A percentile compares a stretch with the other conserved stretches of the same genome.
Evolutionary conservation across 371 early-diverging fungal species (phyloP).

Genomic region (Conidiobolus incongruus): DNA sequence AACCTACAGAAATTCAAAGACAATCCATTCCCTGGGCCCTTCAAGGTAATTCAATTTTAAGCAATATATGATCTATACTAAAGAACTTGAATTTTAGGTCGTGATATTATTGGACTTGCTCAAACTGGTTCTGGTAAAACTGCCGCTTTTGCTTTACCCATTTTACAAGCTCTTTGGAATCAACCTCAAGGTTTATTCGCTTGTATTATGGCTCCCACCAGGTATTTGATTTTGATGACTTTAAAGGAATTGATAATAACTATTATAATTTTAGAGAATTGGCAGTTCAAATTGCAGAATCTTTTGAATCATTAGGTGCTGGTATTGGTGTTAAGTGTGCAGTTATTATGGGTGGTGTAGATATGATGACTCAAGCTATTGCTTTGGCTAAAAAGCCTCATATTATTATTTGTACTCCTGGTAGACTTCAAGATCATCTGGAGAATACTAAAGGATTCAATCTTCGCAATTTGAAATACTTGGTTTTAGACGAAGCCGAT

Average conservation of each 20-base stretch:
- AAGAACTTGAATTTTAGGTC: conserved; percentile 12
- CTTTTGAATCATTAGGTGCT: conserved; percentile 78
- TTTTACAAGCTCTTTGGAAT: conserved; percentile 77
- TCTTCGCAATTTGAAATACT: conserved; percentile 60
- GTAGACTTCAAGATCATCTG: conserved; percentile 89
- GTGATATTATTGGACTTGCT: conserved; percentile 90
- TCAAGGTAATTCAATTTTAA: conserved; percentile 16
- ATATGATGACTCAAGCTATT: conserved; percentile 85
- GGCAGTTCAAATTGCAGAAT: conserved; percentile 86
- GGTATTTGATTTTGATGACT: conserved; percentile 15
- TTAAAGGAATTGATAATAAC: background rate
- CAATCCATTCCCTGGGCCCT: conserved; percentile 78
- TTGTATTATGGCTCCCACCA: conserved; percentile 93
- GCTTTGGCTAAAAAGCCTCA: conserved; percentile 91
- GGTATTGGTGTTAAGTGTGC: conserved; percentile 81
- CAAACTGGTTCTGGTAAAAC: no score
- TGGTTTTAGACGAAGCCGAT: conserved; percentile 97
- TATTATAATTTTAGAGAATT: conserved; percentile 42
- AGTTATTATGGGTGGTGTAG: conserved; percentile 95
- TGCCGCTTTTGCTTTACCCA: conserved; percentile 94
- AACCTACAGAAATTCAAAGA: conserved; percentile 84
- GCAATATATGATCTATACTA: background rate
- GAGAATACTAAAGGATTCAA: conserved; percentile 95
- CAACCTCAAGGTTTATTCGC: conserved; percentile 79
- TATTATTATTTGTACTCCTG: conserved; percentile 92